Conservation (phyloP, 345 rosid species). For the Corchorus olitorius region DNA sequence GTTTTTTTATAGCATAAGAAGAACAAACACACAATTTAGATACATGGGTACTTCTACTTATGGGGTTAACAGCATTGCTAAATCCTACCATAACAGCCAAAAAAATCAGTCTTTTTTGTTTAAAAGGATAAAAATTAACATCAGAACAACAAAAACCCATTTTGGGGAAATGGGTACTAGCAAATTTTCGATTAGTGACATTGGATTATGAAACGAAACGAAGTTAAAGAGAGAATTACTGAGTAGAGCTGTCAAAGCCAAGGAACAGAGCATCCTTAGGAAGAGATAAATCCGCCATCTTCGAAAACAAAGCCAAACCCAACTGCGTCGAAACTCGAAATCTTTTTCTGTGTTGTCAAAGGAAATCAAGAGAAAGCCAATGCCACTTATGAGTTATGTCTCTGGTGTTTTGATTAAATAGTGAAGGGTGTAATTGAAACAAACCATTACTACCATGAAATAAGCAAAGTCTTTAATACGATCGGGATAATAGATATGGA, state of each 20-base stretch:
- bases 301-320: not conserved
- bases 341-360: not conserved
- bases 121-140: conserved; percentile 7
- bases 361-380: conserved; percentile 3
- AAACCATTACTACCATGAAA: not conserved
- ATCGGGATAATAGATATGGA: not conserved
- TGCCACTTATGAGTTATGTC: not conserved
- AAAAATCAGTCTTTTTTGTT: too few relatives aligned
- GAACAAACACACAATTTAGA: not conserved
- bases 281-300: conserved; percentile 57
- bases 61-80: too few relatives aligned
- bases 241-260: conserved; percentile 92
- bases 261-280: conserved; percentile 78
- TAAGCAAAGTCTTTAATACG: not conserved
- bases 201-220: not conserved
- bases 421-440: not conserved
- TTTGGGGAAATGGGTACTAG: not conserved
- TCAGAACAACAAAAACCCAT: not conserved
- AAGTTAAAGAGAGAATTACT: conserved; percentile 43
- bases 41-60: not conserved
- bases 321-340: not conserved
- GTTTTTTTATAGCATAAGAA: not conserved
- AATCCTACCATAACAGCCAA: too few relatives aligned
- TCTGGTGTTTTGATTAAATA: not conserved
- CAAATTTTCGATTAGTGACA: not conserved